Base-by-base conservation (phyloP, 176 grass and related monocot genomes). In the Tillandsia leiboldiana region DNA sequence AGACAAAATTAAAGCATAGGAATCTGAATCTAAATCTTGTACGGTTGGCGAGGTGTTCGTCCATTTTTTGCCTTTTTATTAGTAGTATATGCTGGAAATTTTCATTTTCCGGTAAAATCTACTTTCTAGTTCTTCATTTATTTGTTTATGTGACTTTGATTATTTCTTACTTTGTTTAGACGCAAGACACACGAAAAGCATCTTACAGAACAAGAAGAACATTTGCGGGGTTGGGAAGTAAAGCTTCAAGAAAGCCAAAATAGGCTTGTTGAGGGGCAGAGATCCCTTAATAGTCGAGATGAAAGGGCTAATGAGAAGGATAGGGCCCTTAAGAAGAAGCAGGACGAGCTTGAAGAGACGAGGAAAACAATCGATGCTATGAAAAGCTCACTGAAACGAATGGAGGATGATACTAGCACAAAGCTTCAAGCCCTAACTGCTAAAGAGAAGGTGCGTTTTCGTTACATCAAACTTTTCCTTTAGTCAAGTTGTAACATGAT, bases 191-290 rank as follows among this genome's bases (percentile, higher is more conserved):
- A 77, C 68, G 87, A 97, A 67, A 90, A 90, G 51, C 84, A 92
- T 73, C 79, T 97, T 7, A 76, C 52, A 76, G 82, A 86, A 70
- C 94, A 82, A 72, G 87, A 83, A 59, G 86, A 93, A 26, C 81
- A 81, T 73, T 75, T 93, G 10, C 70, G 69, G 63, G 84, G 87
- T 33, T 92, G 89, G 94, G 94, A 97, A 50, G 77, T 81, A 76
- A 97, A 87, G 48, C 79, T 93, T 48, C 85, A 90, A 73, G 89
- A 97, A 74, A 92, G 94, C 69, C 94, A 97, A 66, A 92, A 90
- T 68, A 82, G 94, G 67, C 77, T 97, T 65, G 57, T 79, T 78
- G 84, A 87, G 52, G 79, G 85, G 26, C 94, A 97, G 63, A 80
- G 77, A 71, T 87, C 85, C 33, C 72, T 97, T 75, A 97, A 93